A percentile compares a stretch with the other conserved stretches of the same genome.
Conservation (phyloP, 179 eudicot genomes). For the Sideroxylon spinosum region DNA sequence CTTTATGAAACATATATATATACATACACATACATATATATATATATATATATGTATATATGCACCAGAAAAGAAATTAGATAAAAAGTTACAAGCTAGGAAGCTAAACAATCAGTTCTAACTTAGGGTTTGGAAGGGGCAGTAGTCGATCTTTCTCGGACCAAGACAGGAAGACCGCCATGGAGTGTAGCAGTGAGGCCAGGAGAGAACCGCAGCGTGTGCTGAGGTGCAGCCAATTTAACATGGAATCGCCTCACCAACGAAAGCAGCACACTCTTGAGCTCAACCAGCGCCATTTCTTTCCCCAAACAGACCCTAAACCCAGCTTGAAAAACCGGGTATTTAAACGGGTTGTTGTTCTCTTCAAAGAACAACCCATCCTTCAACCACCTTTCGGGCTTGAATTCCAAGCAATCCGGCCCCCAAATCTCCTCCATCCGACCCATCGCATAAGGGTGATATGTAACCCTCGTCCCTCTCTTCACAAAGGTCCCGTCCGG, state of each 20-base stretch:
- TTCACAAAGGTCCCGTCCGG: constrained; percentile 40
- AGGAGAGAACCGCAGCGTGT: constrained; percentile 47
- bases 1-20: neutral
- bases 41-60: neutral
- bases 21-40: no score
- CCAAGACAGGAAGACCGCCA: constrained; percentile 42
- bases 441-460: constrained; percentile 66
- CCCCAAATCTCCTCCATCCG: constrained; percentile 79
- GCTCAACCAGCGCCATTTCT: constrained; percentile 66
- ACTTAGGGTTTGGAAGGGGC: neutral
- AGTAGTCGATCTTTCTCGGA: constrained; percentile 20
- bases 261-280: constrained; percentile 41
- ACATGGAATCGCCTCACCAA: constrained; percentile 37
- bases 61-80: neutral
- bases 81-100: neutral
- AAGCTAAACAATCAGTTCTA: neutral
- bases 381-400: constrained; percentile 69
- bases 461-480: constrained; percentile 54
- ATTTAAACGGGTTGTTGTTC: constrained; percentile 46
- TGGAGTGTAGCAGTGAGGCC: constrained; percentile 61
- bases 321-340: constrained; percentile 75
- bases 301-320: constrained; percentile 71
- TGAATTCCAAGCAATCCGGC: constrained; percentile 53
- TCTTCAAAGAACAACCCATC: constrained; percentile 45
- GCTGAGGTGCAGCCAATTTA: constrained; percentile 20